Conservation (phyloP, 2,329 filamentous ascomycete genomes). For the Orbilia quercus region DNA sequence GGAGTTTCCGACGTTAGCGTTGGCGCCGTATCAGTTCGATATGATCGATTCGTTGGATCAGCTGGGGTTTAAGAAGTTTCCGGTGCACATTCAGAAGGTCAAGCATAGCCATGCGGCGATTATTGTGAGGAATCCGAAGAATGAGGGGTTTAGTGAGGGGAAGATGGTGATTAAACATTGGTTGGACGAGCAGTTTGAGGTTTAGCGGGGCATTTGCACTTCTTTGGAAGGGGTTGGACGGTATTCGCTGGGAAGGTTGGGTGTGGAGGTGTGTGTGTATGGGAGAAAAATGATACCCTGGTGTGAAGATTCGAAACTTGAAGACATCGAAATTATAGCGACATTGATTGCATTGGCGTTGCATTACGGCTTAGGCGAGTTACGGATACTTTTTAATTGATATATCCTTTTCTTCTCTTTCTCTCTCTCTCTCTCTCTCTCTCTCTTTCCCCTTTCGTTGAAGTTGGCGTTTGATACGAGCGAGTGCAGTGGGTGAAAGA, state of each 20-base stretch:
- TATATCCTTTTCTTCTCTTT: no score
- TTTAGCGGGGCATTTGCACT: no score
- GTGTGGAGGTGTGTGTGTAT: no score
- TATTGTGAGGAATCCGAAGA: constrained; percentile 76
- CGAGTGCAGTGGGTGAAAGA: no score
- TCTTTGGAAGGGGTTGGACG: no score
- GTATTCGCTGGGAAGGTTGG: no score
- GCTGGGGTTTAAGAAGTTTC: constrained; percentile 74
- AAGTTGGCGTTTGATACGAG: not conserved
- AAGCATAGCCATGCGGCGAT: constrained; percentile 91
- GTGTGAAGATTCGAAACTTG: no score
- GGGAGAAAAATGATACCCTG: constrained; percentile 4
- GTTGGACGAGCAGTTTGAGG: constrained; percentile 77
- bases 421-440: no score
- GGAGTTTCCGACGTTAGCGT: constrained; percentile 76
- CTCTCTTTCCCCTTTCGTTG: not conserved
- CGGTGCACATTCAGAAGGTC: constrained; percentile 79
- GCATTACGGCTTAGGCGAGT: not conserved
- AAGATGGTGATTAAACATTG: constrained; percentile 82
- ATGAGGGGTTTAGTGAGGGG: constrained; percentile 78
- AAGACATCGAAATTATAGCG: no score
- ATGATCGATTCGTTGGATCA: constrained; percentile 82
- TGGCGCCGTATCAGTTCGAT: constrained; percentile 82
- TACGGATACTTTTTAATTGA: not conserved
- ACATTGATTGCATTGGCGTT: no score